Conservation (phyloP, 495 filamentous ascomycete genomes). For the Trichoderma reesei region DNA sequence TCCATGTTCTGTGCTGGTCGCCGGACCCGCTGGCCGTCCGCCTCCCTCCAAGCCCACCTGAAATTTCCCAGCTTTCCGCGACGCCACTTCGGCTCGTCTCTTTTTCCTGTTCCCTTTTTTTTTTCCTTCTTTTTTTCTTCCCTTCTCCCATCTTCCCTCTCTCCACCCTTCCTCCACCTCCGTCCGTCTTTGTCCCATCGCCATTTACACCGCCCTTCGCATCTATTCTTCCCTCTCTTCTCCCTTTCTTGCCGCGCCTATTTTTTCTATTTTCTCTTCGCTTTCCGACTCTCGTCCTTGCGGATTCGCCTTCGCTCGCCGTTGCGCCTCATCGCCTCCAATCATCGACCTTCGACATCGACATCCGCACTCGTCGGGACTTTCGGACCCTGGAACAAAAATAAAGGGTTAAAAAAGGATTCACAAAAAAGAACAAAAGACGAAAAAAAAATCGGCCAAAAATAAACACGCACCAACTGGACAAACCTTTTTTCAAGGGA, state of each 20-base stretch:
- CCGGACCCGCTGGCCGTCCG: conserved; percentile 34
- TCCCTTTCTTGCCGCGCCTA: conserved; percentile 10
- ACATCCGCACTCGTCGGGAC: conserved; percentile 16
- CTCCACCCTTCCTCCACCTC: conserved; percentile 8
- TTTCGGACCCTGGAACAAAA: conserved; percentile 11
- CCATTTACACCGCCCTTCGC: conserved; percentile 4
- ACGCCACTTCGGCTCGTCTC: conserved; percentile 2
- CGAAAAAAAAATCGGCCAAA: conserved; percentile 12
- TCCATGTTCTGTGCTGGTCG: conserved; percentile 17
- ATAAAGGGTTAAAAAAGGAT: conserved; percentile 14
- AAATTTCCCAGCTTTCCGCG: conserved; percentile 1
- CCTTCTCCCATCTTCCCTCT: not conserved
- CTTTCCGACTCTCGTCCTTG: conserved; percentile 6
- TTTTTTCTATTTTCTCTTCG: conserved; percentile 7
- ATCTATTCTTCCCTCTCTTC: conserved; percentile 11
- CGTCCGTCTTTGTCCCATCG: conserved; percentile 7
- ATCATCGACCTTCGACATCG: no score
- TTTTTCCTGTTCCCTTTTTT: conserved; percentile 6
- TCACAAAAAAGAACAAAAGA: conserved; percentile 10
- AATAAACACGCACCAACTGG: no score
- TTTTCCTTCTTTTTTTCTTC: not conserved
- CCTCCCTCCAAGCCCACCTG: conserved; percentile 21
- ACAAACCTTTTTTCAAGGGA: not conserved
- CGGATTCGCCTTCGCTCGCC: conserved; percentile 19
- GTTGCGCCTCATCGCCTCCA: conserved; percentile 16